Evolutionary conservation across 1,284 basidiomycete species (phyloP).

Genomic region (Takashimella koratensis): DNA sequence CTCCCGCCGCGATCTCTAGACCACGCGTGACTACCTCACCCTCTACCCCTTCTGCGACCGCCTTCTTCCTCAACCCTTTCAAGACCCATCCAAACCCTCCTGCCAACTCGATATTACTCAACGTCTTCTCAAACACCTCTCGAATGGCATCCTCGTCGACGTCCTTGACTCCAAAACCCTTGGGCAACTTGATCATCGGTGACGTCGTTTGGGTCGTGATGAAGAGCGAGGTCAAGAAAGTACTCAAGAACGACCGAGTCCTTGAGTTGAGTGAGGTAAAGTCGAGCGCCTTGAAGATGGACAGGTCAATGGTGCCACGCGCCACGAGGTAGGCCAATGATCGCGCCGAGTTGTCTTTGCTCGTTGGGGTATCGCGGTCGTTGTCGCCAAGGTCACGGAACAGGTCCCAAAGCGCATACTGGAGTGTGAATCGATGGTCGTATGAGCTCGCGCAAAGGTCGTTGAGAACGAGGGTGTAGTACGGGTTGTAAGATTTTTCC

Average conservation of each 20-base stretch:
- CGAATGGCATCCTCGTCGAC: conserved; percentile 51
- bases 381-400: conserved; percentile 83
- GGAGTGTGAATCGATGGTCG: conserved; percentile 84
- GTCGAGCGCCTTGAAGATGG: conserved; percentile 83
- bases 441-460: conserved; percentile 54
- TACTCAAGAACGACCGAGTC: conserved; percentile 63
- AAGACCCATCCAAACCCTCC: conserved; percentile 43
- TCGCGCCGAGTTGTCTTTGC: conserved; percentile 57
- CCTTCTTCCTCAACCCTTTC: conserved; percentile 59
- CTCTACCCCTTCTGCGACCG: conserved; percentile 34
- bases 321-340: conserved; percentile 82
- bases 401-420: conserved; percentile 97
- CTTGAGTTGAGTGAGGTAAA: conserved; percentile 67
- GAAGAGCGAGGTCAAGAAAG: conserved; percentile 65
- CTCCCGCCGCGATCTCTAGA: conserved; percentile 61
- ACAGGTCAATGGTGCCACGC: conserved; percentile 65
- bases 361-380: conserved; percentile 1
- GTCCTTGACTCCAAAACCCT: conserved; percentile 30
- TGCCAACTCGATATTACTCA: conserved; percentile 35
- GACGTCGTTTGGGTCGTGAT: conserved; percentile 67
- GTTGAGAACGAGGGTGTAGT: conserved; percentile 82
- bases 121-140: conserved; percentile 36
- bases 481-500: conserved; percentile 93
- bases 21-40: conserved; percentile 61
- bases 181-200: conserved; percentile 52